Evolutionary conservation across 108 stramenopile species (phyloP), one percentile per base, ranked within the genome.

Genomic region (Nitzschia inconspicua): DNA sequence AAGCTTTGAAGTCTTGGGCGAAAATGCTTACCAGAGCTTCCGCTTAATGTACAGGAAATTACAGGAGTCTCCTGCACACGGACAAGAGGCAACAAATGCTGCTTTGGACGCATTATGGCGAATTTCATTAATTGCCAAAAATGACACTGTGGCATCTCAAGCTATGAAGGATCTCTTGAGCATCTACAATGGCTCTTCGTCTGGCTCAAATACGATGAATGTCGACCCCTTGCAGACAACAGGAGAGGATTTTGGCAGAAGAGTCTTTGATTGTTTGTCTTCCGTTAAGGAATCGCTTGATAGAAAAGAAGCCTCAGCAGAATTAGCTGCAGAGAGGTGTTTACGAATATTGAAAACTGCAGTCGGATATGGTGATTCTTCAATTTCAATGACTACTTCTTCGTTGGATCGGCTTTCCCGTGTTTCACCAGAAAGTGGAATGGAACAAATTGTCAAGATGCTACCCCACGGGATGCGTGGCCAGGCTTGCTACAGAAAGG

Each of bases 141-240:
- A 76, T 46, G 76, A 87, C 52, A 31, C 56, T 53, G 90, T 95
- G 42, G 94, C 89, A n/a, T 36, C 71, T 3, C 60, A 68, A 23
- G 88, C 94, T n/a, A 91, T 86, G 88, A 79, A 76, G 35, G 90
- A 91, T 57, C 60, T 95, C n/a, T 72, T 95, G 32, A 47, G 63
- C 27, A 73, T 89, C 13, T 92, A 95, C 65, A 25, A 27, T 13
- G 28, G 46, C 14, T 10, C 16, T 5, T 50, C 60, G 11, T 41
- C 29, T 39, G n/a, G n/a, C n/a, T n/a, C n/a, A n/a, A n/a, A n/a
- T n/a, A n/a, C n/a, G n/a, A n/a, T n/a, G n/a, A n/a, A n/a, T n/a
- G n/a, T n/a, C n/a, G 65, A 42, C 30, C 43, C 55, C 16, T 70
- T 66, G 70, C 47, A 71, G 20, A 49, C 65, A 16, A 10, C 27